Evolutionary conservation across 371 early-diverging fungal genomes (phyloP).

Genomic region (Mucor lusitanicus): DNA sequence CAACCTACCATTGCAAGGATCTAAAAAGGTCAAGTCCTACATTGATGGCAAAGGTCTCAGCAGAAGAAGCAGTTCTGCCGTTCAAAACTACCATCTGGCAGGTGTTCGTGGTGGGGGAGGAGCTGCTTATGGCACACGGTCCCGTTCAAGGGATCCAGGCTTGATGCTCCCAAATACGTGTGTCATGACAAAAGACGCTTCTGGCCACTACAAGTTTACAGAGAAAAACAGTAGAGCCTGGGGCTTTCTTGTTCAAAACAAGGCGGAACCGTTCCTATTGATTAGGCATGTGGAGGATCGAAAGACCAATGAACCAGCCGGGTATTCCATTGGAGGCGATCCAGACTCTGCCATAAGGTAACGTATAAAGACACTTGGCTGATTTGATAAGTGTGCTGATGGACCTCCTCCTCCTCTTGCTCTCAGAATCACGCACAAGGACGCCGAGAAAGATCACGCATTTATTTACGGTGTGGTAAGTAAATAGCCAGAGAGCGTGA

Average conservation of each 20-base stretch:
- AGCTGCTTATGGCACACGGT: background rate
- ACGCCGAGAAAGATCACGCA: background rate
- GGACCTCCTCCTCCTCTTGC: too few species aligned
- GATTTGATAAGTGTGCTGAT: too few species aligned
- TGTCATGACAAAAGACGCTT: background rate
- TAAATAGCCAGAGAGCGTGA: background rate
- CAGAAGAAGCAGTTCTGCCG: background rate
- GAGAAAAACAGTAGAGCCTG: conserved; percentile 4
- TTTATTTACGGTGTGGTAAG: conserved; percentile 11
- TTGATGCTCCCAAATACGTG: background rate
- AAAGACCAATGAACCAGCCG: background rate
- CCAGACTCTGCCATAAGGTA: conserved; percentile 15
- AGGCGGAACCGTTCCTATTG: background rate
- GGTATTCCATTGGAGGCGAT: conserved; percentile 11
- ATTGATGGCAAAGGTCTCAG: background rate
- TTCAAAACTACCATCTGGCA: background rate
- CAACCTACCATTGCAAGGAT: background rate
- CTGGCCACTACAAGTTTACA: background rate
- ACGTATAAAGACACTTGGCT: too few species aligned
- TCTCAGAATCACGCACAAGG: background rate
- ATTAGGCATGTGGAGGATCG: conserved; percentile 1
- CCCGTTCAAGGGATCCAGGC: background rate
- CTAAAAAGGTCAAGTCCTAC: background rate
- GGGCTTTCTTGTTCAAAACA: conserved; percentile 9
- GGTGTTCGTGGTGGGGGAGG: background rate